Base-by-base conservation (phyloP, 2,329 filamentous ascomycete genomes). In the Pleurostoma richardsiae region DNA sequence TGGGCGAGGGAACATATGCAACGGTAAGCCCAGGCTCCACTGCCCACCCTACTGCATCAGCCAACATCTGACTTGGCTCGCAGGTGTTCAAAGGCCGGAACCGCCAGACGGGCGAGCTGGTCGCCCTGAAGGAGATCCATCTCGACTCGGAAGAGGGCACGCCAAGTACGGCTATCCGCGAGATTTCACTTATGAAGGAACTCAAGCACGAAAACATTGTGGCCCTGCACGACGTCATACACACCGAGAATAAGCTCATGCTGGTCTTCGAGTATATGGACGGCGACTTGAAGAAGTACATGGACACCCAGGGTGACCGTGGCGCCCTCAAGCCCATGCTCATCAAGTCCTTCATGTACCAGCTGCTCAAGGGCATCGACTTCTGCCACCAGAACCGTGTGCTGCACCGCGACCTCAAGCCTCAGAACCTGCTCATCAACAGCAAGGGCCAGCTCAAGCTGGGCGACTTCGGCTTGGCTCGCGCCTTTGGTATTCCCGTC, bases 231-330 rank as follows among this genome's bases (percentile, higher is more conserved):
- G 94, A 99, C 76, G 94, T 99, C 47, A 97, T 99, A 60, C 94
- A 99, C 69, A 99, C 94, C 49, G 94, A 99, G 74, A 99, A 97
- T 72, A 99, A 99, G 68, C 83, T 99, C 48, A 99, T 99, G 94
- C 84, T 99, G 39, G 94, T 99, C 7, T 99, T 99, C 59, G 94
- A 99, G 68, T 96, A 85, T 69, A 96, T 99, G 92, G 94, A 99
- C 69, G 90, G 91, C 64, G 94, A 99, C 62, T 74, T 99, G 8
- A 99, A 99, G 76, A 90, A 95, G 64, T 97, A 96, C 70, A 99
- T 99, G 94, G 94, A 99, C 66, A 88, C 85, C 5, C 80, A 90
- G 49, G 90, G 91, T 59, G 90, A 96, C 58, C 81, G 90, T 44
- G 92, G 94, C 51, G 89, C 90, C 42, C 77, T 99, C 46, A 91